A percentile compares a stretch with the other conserved stretches of the same genome.
Evolutionary conservation across 495 filamentous ascomycete species (phyloP).

Genomic region (Penicillium nucicola): DNA sequence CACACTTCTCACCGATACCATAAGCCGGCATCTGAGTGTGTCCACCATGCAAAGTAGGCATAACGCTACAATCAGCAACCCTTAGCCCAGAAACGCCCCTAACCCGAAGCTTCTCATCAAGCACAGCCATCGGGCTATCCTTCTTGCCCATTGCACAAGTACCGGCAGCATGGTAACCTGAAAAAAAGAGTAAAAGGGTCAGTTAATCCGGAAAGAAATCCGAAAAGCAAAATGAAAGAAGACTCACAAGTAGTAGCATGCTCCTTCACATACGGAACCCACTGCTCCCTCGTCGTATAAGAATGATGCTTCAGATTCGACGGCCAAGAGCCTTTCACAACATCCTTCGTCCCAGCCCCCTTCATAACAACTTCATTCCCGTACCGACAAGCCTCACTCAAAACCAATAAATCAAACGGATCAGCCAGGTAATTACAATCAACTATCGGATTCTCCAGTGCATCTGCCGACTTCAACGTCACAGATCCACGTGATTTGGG

Average conservation of each 20-base stretch:
- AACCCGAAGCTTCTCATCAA: slow-evolving; percentile 53
- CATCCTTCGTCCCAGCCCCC: slow-evolving; percentile 51
- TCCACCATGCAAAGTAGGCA: slow-evolving; percentile 52
- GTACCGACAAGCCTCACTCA: slow-evolving; percentile 48
- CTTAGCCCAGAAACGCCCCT: slow-evolving; percentile 49
- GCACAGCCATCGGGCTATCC: slow-evolving; percentile 46
- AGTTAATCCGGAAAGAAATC: not conserved
- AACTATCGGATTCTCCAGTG: slow-evolving; percentile 40
- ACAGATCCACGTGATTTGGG: slow-evolving; percentile 43
- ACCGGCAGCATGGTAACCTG: slow-evolving; percentile 49
- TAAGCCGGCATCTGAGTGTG: slow-evolving; percentile 60
- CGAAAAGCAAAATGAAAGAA: not conserved
- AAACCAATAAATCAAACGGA: slow-evolving; percentile 44
- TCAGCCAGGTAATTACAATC: slow-evolving; percentile 50
- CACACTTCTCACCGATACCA: slow-evolving; percentile 57
- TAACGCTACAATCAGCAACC: slow-evolving; percentile 55
- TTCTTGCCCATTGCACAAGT: slow-evolving; percentile 53
- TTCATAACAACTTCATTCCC: slow-evolving; percentile 54
- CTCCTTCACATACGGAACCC: slow-evolving; percentile 45
- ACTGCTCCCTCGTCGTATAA: slow-evolving; percentile 45
- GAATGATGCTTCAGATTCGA: slow-evolving; percentile 41
- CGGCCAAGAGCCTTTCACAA: slow-evolving; percentile 55
- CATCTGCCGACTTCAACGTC: slow-evolving; percentile 32
- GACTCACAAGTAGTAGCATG: slow-evolving; percentile 52
- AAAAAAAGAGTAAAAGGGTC: not conserved